Evolutionary conservation across 352 stramenopile species (phyloP).

Genomic region (Phytophthora cajani): DNA sequence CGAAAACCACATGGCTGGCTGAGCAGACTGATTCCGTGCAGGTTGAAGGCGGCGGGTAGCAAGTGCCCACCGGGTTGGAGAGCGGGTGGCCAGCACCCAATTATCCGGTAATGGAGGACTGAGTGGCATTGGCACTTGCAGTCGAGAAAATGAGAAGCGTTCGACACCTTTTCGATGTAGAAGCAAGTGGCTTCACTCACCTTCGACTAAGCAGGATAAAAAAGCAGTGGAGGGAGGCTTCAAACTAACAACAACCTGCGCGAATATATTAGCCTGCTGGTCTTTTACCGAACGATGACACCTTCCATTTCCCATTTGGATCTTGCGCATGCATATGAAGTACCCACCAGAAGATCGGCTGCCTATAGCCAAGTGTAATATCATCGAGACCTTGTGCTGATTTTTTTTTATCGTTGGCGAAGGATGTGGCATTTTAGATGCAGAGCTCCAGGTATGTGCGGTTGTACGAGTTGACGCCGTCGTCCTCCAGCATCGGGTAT

Average conservation of each 20-base stretch:
- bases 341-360: conserved; percentile 20
- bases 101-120: conserved; percentile 17
- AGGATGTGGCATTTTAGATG: conserved; percentile 47
- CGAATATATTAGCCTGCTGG: conserved; percentile 32
- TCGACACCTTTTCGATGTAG: conserved; percentile 7
- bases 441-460: conserved; percentile 94
- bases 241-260: conserved; percentile 1
- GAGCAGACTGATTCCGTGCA: conserved; percentile 21
- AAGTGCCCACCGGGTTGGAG: neutral
- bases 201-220: neutral
- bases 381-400: conserved; percentile 5
- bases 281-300: conserved; percentile 25
- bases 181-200: conserved; percentile 10
- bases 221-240: neutral
- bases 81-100: conserved; percentile 1
- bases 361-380: neutral
- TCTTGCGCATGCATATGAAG: conserved; percentile 2
- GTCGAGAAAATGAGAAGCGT: conserved; percentile 10
- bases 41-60: conserved; percentile 18
- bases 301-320: conserved; percentile 2
- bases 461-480: conserved; percentile 95
- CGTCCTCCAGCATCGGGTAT: conserved; percentile 97
- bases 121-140: conserved; percentile 9
- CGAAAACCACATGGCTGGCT: conserved; percentile 15
- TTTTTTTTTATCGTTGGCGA: conserved; percentile 4